phyloP scores from a whole-genome alignment of 768 basidiomycete species.

The Psilocybe tampanensis region DNA sequence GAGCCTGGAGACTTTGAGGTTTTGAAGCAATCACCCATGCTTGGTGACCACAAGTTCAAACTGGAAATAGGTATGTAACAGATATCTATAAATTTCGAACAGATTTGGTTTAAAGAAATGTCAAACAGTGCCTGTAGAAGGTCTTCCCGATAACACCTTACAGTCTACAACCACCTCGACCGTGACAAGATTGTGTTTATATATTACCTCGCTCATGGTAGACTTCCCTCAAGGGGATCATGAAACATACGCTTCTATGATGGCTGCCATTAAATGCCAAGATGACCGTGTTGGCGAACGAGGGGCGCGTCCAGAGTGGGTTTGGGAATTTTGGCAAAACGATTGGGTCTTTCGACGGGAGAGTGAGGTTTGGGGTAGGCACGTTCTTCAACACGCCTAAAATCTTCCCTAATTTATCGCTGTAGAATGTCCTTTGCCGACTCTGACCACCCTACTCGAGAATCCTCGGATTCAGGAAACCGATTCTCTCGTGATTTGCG shows the following conservation, averaged over 20 bases:
- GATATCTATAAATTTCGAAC: conserved; percentile 25
- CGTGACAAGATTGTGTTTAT: conserved; percentile 57
- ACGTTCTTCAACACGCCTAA: not conserved
- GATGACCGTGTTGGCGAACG: conserved; percentile 62
- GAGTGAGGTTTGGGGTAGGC: conserved; percentile 74
- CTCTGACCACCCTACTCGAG: conserved; percentile 60
- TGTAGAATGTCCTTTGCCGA: conserved; percentile 64
- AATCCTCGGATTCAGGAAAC: conserved; percentile 58
- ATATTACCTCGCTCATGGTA: conserved; percentile 64
- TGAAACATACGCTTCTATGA: conserved; percentile 65
- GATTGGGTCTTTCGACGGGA: conserved; percentile 74
- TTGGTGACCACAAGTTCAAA: conserved; percentile 74
- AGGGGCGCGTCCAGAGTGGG: conserved; percentile 68
- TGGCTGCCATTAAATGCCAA: conserved; percentile 71
- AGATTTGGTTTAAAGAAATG: not conserved
- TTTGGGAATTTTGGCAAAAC: conserved; percentile 73
- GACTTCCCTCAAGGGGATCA: conserved; percentile 63
- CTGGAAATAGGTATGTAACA: conserved; percentile 77
- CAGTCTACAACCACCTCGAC: conserved; percentile 12
- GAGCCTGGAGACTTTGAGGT: conserved; percentile 58
- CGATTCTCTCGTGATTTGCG: conserved; percentile 72
- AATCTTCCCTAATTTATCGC: not conserved
- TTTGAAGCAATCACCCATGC: conserved; percentile 62
- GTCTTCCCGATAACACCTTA: conserved; percentile 21
- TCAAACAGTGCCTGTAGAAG: conserved; percentile 25